Base-by-base conservation (phyloP, 1,139 yeast genomes). In the Meyerozyma guilliermondii region DNA sequence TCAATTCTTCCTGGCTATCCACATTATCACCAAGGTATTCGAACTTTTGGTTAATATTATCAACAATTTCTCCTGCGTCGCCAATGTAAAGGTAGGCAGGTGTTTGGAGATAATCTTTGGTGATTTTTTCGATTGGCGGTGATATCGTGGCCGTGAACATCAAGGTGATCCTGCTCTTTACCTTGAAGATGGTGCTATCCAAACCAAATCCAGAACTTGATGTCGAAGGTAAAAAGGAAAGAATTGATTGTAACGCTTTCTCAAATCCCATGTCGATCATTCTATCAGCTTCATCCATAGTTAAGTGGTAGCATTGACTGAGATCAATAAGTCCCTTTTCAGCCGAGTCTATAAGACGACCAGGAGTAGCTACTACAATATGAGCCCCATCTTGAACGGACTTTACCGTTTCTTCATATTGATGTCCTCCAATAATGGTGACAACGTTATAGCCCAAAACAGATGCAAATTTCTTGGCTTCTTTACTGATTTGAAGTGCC, bases 111-210 rank as follows among this genome's bases (percentile, higher is more conserved):
- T 86, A 87, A 23, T 74, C 73, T 20, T 69, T 67, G 0, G 95
- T 80, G 41, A 92, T 62, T 40, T 69, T 71, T 53, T 86, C 88
- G 37, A 89, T 82, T 0, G 80, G 73, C 0, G 82, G 76, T 0
- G 96, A 86, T 78, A 92, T 82, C 0, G 98, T 92, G 0, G 98
- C 98, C 0, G 97, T 87, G 62, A 87, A 92, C 96, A 92, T 86
- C 76, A 88, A 74, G 0, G 95, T 87, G 39, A 59, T 49, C 41
- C 71, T 51, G 39, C 60, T 60, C 3, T 49, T 38, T 9, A 68
- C 45, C 18, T 64, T 54, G 44, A 70, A 70, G 2, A 63, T 58
- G 10, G 54, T 48, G 22, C 56, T 50, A 40, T 62, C 68, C 8
- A 59, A 51, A 1, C 59, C 45, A 8, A 44, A 46, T 13, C 43